Evolutionary conservation across 2,329 filamentous ascomycete species (phyloP).

Genomic region (Chaetoscypha palmicola): DNA sequence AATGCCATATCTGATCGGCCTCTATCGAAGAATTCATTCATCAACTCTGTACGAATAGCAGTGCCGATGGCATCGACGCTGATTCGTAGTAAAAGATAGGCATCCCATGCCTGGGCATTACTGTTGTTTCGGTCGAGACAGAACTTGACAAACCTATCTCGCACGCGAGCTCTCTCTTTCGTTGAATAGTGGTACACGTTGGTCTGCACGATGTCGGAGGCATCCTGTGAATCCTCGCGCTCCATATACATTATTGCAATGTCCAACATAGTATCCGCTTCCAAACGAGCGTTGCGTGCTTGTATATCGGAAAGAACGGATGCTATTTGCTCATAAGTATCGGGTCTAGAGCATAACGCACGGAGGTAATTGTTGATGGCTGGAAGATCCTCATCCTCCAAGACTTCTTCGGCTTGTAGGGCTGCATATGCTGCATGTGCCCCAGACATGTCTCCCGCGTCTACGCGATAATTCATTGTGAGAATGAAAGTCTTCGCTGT

Average conservation of each 20-base stretch:
- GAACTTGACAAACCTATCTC: constrained; percentile 59
- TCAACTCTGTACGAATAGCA: constrained; percentile 60
- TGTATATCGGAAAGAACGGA: constrained; percentile 68
- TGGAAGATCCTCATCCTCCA: constrained; percentile 51
- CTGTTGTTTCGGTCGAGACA: constrained; percentile 56
- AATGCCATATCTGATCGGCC: constrained; percentile 76
- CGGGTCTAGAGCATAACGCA: constrained; percentile 54
- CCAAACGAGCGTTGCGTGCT: constrained; percentile 60
- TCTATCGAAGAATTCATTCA: constrained; percentile 75
- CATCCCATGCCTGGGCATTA: constrained; percentile 57
- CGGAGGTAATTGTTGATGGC: constrained; percentile 66
- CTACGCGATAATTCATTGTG: constrained; percentile 70
- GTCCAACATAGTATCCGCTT: constrained; percentile 65
- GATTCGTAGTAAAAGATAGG: constrained; percentile 58
- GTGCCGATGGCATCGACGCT: constrained; percentile 61
- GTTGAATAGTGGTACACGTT: constrained; percentile 65
- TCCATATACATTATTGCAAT: constrained; percentile 69
- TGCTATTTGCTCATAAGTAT: constrained; percentile 64
- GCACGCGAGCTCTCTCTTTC: constrained; percentile 60
- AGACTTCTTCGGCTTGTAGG: constrained; percentile 48
- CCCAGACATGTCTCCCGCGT: constrained; percentile 63
- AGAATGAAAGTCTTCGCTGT: constrained; percentile 66
- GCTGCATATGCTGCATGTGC: constrained; percentile 59
- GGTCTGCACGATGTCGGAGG: constrained; percentile 73
- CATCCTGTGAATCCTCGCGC: constrained; percentile 69